Evolutionary conservation across 148 eudicot genomes (phyloP).

Genomic region (Rhododendron vialii): DNA sequence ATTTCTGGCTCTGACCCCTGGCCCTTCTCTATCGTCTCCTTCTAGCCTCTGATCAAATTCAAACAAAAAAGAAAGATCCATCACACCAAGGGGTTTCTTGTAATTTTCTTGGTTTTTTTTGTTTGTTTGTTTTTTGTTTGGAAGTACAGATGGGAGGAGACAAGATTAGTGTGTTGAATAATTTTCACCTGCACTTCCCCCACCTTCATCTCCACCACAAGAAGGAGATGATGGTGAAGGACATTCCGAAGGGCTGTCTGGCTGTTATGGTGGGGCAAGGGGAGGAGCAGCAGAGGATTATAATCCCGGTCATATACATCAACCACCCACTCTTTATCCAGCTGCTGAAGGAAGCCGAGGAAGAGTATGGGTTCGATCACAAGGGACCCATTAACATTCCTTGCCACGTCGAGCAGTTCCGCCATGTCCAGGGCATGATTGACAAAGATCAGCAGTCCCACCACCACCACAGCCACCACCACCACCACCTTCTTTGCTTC

Average conservation of each 20-base stretch:
- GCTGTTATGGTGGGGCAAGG: slow-evolving; percentile 74
- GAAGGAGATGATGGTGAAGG: slow-evolving; percentile 22
- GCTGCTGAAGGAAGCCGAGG: slow-evolving; percentile 75
- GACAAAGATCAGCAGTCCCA: slow-evolving; percentile 37
- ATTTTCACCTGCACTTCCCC: slow-evolving; percentile 36
- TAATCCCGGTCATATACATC: slow-evolving; percentile 65
- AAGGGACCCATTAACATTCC: slow-evolving; percentile 82
- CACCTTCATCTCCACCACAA: slow-evolving; percentile 35
- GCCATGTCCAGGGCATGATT: slow-evolving; percentile 52
- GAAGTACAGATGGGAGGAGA: slow-evolving; percentile 35
- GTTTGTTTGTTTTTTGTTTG: background rate
- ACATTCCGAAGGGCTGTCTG: slow-evolving; percentile 75
- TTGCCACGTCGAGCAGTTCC: slow-evolving; percentile 79
- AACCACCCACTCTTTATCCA: slow-evolving; percentile 75
- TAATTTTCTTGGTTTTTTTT: background rate
- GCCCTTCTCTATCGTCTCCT: slow-evolving; percentile 59
- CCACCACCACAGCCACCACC: slow-evolving; percentile 23
- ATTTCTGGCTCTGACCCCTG: slow-evolving; percentile 82
- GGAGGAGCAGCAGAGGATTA: slow-evolving; percentile 62
- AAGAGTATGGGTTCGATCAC: slow-evolving; percentile 84
- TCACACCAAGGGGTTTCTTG: background rate
- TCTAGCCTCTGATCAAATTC: slow-evolving; percentile 16
- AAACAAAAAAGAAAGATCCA: background rate
- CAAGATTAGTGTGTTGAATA: slow-evolving; percentile 24
- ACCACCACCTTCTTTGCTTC: slow-evolving; percentile 70